Percentiles rank a stretch among this genome's conserved stretches.
Evolutionary conservation across 2,329 filamentous ascomycete genomes (phyloP).

Genomic region (Bipolaris zeicola): DNA sequence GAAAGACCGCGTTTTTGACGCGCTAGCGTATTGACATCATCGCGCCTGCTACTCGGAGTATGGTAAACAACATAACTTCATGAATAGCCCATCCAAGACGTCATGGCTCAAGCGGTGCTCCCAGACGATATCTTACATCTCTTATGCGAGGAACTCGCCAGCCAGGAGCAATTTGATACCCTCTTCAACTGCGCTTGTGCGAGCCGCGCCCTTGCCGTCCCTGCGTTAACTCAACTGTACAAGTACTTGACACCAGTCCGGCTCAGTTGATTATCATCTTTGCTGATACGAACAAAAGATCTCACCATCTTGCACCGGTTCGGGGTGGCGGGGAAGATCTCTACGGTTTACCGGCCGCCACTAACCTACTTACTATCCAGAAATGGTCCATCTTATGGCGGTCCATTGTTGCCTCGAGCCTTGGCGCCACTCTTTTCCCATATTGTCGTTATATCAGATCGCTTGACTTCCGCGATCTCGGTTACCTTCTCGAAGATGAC

Average conservation of each 20-base stretch:
- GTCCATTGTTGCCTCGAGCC: slow-evolving; percentile 69
- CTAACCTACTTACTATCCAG: slow-evolving; percentile 55
- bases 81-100: not conserved
- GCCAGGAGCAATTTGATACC: slow-evolving; percentile 62
- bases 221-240: slow-evolving; percentile 68
- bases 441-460: slow-evolving; percentile 71
- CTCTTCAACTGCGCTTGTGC: slow-evolving; percentile 65
- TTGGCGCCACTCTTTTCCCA: slow-evolving; percentile 66
- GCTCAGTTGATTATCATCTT: not conserved
- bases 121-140: slow-evolving; percentile 66
- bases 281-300: slow-evolving; percentile 33
- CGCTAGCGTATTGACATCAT: slow-evolving; percentile 28
- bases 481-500: slow-evolving; percentile 63
- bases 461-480: slow-evolving; percentile 67
- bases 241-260: slow-evolving; percentile 53
- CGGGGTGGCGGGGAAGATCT: slow-evolving; percentile 53
- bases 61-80: slow-evolving; percentile 4
- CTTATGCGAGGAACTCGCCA: slow-evolving; percentile 64
- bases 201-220: slow-evolving; percentile 61
- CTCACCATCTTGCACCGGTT: slow-evolving; percentile 52
- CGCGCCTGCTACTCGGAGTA: slow-evolving; percentile 5
- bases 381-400: slow-evolving; percentile 71
- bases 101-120: slow-evolving; percentile 45
- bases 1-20: slow-evolving; percentile 27
- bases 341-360: slow-evolving; percentile 37